Evolutionary conservation across 2,329 filamentous ascomycete species (phyloP).

Genomic region (Emmonsiellopsis sp.): DNA sequence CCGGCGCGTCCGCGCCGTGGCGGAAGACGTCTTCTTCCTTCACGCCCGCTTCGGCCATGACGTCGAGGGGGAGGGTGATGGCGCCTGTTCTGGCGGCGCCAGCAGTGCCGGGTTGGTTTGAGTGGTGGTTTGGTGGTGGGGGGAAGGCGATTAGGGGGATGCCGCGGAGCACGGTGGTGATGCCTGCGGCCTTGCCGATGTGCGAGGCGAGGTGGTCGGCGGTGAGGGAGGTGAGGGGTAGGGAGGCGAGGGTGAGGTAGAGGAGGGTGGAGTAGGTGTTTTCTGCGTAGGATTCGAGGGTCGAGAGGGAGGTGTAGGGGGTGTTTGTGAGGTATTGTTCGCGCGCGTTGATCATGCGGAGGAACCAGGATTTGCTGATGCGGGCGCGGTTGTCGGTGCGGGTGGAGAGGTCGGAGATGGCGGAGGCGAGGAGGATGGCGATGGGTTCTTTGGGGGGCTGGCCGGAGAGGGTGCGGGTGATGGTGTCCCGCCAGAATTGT

Average conservation of each 20-base stretch:
- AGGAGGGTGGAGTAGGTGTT: constrained; percentile 89
- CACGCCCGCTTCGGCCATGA: constrained; percentile 74
- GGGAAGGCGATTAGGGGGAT: constrained; percentile 81
- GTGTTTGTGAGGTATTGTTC: constrained; percentile 76
- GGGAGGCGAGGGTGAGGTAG: constrained; percentile 72
- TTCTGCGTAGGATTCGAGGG: constrained; percentile 81
- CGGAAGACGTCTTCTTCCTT: constrained; percentile 85
- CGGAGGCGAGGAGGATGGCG: constrained; percentile 69
- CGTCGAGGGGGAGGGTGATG: constrained; percentile 73
- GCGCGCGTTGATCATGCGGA: constrained; percentile 68
- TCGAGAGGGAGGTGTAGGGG: constrained; percentile 63
- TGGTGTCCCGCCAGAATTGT: constrained; percentile 87
- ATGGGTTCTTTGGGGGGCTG: constrained; percentile 83
- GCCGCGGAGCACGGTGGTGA: constrained; percentile 75
- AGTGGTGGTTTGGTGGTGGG: constrained; percentile 48
- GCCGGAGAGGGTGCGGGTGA: constrained; percentile 67
- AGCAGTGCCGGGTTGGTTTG: constrained; percentile 36
- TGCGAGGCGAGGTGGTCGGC: constrained; percentile 91
- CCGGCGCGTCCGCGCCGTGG: constrained; percentile 64
- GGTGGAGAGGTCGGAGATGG: constrained; percentile 49
- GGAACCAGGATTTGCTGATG: constrained; percentile 62
- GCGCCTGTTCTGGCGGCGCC: constrained; percentile 45
- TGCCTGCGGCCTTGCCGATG: constrained; percentile 87
- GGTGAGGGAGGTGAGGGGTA: constrained; percentile 72
- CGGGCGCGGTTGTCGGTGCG: constrained; percentile 38